phyloP scores from a whole-genome alignment of 495 filamentous ascomycete genomes.

The Staphylotrichum longicolle region DNA sequence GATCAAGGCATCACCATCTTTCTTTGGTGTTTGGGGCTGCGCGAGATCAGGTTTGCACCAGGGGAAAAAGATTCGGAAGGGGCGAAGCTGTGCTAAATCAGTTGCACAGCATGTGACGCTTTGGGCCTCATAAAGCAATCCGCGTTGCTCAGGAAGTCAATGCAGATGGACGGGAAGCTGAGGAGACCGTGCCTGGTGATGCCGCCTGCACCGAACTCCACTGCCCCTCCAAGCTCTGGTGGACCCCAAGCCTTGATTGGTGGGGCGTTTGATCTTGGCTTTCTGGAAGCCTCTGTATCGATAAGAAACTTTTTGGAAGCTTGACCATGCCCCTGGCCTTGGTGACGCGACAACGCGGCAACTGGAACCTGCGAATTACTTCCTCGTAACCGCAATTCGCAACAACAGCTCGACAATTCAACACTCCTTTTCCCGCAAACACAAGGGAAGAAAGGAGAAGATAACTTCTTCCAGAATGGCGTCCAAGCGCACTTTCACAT shows the following conservation, averaged over 20 bases:
- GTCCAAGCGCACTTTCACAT: conserved; percentile 14
- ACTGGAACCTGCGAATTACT: too few relatives aligned
- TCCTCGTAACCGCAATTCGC: neutral
- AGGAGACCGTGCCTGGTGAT: neutral
- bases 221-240: conserved; percentile 12
- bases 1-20: conserved; percentile 2
- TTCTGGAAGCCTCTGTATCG: conserved; percentile 6
- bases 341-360: too few relatives aligned
- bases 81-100: neutral
- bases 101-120: neutral
- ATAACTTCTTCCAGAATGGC: conserved; percentile 16
- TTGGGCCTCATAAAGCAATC: too few relatives aligned
- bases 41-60: neutral
- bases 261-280: neutral
- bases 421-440: neutral
- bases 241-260: too few relatives aligned
- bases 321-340: too few relatives aligned
- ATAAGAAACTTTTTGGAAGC: conserved; percentile 12
- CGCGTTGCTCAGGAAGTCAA: too few relatives aligned
- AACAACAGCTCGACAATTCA: neutral
- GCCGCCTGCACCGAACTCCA: neutral
- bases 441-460: too few relatives aligned
- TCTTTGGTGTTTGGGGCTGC: neutral
- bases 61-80: neutral
- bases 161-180: neutral